A percentile compares a stretch with the other conserved stretches of the same genome.
Evolutionary conservation across 352 stramenopile species (phyloP).

Genomic region (Globisporangium nagaii): DNA sequence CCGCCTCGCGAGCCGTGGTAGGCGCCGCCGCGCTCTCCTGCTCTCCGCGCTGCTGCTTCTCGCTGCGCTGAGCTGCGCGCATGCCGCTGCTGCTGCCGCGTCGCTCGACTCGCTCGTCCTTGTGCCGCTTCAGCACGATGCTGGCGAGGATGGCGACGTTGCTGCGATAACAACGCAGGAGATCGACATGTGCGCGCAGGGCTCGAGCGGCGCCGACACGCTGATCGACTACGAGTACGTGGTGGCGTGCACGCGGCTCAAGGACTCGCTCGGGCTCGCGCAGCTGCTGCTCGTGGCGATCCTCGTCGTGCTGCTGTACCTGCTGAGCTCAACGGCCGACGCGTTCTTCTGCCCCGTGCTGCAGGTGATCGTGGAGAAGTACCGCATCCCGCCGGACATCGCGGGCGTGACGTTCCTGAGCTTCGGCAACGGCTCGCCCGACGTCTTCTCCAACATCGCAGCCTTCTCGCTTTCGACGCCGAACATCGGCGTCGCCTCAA

Average conservation of each 20-base stretch:
- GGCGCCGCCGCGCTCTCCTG: not conserved
- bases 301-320: slow-evolving; percentile 61
- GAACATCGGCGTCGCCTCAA: slow-evolving; percentile 63
- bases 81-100: not conserved
- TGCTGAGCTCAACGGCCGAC: slow-evolving; percentile 78
- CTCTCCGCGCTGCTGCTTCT: not conserved
- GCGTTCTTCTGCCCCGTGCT: slow-evolving; percentile 77
- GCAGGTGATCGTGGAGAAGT: slow-evolving; percentile 73
- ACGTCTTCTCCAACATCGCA: slow-evolving; percentile 80
- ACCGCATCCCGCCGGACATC: slow-evolving; percentile 65
- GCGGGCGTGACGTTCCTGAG: slow-evolving; percentile 77
- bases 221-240: slow-evolving; percentile 69
- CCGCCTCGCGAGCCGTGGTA: not conserved
- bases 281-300: slow-evolving; percentile 37
- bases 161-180: not conserved
- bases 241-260: slow-evolving; percentile 46
- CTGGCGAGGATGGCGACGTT: too few species aligned
- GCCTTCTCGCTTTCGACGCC: slow-evolving; percentile 56
- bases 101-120: not conserved
- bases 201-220: slow-evolving; percentile 19
- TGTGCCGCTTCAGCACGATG: not conserved
- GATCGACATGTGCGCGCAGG: slow-evolving; percentile 1
- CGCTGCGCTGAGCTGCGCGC: not conserved
- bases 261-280: slow-evolving; percentile 30
- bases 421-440: slow-evolving; percentile 73